phyloP scores from a whole-genome alignment of 176 grass and related monocot genomes.

The bread wheat (Triticum aestivum) region DNA sequence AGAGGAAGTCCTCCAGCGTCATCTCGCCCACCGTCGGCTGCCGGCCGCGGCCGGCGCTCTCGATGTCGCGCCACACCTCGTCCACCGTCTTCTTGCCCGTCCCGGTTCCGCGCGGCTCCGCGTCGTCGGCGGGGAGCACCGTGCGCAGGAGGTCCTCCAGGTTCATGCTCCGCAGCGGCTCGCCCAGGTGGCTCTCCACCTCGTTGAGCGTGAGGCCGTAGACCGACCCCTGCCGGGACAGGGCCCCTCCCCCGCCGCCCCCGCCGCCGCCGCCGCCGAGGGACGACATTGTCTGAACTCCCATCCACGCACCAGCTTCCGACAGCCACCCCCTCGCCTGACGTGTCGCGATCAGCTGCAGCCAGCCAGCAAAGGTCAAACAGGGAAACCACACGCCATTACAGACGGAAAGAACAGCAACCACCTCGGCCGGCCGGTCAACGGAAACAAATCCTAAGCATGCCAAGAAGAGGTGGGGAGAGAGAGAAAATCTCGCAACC shows the following conservation, averaged over 20 bases:
- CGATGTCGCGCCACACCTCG: constrained; percentile 90
- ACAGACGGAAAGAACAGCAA: background rate
- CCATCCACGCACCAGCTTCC: constrained; percentile 41
- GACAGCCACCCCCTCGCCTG: background rate
- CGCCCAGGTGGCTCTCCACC: constrained; percentile 76
- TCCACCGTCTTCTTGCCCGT: constrained; percentile 76
- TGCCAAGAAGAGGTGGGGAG: constrained; percentile 27
- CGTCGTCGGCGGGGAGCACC: constrained; percentile 38
- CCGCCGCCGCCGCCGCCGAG: constrained; percentile 26
- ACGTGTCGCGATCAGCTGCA: constrained; percentile 33
- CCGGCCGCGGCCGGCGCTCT: constrained; percentile 40
- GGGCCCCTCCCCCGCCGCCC: background rate
- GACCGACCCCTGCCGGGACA: constrained; percentile 59
- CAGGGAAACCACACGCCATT: background rate
- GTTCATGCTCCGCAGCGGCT: constrained; percentile 85
- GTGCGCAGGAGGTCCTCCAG: constrained; percentile 78
- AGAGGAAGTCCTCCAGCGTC: constrained; percentile 92
- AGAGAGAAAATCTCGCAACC: constrained; percentile 31
- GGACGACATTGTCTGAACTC: constrained; percentile 75
- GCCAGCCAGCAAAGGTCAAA: background rate
- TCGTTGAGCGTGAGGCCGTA: constrained; percentile 86
- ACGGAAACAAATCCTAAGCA: constrained; percentile 31
- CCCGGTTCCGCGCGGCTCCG: background rate
- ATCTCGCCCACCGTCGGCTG: constrained; percentile 75
- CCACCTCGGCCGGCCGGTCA: background rate